A percentile compares a stretch with the other conserved stretches of the same genome.
Evolutionary conservation across 306 rosid genomes (phyloP).

Genomic region (Castanopsis chinensis): DNA sequence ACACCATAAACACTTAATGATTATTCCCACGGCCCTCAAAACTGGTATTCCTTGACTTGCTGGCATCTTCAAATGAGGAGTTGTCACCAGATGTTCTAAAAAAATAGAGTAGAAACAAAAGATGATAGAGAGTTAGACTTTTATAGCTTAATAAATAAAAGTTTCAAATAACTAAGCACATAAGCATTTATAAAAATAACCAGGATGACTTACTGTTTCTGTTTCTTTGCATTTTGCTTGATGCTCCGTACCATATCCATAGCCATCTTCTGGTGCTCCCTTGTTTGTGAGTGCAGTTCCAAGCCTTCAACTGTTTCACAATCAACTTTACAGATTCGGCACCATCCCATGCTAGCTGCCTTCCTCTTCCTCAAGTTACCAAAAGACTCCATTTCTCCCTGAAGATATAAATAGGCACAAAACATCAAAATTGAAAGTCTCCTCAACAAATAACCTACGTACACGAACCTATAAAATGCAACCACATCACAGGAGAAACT

Average conservation of each 20-base stretch:
- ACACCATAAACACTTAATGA: conserved; percentile 42
- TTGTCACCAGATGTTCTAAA: conserved; percentile 59
- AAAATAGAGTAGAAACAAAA: conserved; percentile 1
- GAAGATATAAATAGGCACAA: conserved; percentile 28
- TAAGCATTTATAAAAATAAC: conserved; percentile 9
- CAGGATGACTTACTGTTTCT: conserved; percentile 53
- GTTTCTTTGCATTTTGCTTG: conserved; percentile 87
- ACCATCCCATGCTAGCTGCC: conserved; percentile 84
- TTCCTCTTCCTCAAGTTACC: conserved; percentile 75
- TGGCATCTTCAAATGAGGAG: conserved; percentile 61
- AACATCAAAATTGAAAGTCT: neutral
- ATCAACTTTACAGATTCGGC: conserved; percentile 94
- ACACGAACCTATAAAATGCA: neutral
- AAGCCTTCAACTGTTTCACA: conserved; percentile 96
- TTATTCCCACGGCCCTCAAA: conserved; percentile 65
- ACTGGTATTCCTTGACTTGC: conserved; percentile 44
- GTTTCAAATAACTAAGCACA: conserved; percentile 3
- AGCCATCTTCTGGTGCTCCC: conserved; percentile 92
- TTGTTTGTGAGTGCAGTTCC: conserved; percentile 92
- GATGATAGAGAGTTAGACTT: conserved; percentile 1
- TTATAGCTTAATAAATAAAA: neutral
- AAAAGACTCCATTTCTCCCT: conserved; percentile 76
- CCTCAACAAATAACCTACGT: conserved; percentile 2
- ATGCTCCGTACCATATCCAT: conserved; percentile 89
- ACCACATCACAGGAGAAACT: neutral